Percentiles rank a stretch among this genome's conserved stretches.
phyloP scores from a whole-genome alignment of 805 yeast species.

The Sugiyamaella smithiae region DNA sequence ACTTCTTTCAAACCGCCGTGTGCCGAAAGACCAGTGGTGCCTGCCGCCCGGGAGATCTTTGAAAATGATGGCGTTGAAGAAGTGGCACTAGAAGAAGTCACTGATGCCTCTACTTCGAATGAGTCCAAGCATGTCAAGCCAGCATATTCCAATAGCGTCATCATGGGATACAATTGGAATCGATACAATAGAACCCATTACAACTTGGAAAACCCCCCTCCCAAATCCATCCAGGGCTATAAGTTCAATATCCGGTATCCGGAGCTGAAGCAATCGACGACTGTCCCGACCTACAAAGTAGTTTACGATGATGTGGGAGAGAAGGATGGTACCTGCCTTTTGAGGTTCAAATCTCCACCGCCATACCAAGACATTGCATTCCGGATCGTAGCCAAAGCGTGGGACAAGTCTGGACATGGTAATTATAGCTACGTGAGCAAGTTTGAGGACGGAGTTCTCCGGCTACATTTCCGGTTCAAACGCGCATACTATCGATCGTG shows the following conservation, averaged over 20 bases:
- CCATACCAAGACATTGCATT: constrained; percentile 37
- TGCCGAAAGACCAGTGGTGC: background rate
- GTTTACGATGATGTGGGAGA: constrained; percentile 16
- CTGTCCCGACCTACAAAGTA: constrained; percentile 34
- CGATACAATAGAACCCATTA: constrained; percentile 37
- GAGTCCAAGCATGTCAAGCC: constrained; percentile 21
- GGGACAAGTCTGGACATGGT: constrained; percentile 34
- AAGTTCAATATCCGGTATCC: constrained; percentile 37
- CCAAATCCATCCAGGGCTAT: constrained; percentile 38
- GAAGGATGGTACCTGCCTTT: constrained; percentile 29
- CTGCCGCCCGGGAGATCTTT: background rate
- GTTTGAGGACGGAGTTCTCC: constrained; percentile 37
- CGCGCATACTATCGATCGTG: constrained; percentile 29
- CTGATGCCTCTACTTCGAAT: background rate
- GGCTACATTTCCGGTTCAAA: constrained; percentile 37
- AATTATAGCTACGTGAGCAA: constrained; percentile 30
- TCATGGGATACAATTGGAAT: constrained; percentile 38
- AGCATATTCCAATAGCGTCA: constrained; percentile 31
- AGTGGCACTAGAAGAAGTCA: background rate
- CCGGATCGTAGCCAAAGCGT: constrained; percentile 34
- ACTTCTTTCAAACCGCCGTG: background rate
- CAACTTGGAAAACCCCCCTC: constrained; percentile 36
- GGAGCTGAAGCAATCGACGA: constrained; percentile 25
- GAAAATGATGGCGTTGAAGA: background rate
- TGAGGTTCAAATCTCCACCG: constrained; percentile 34